These are phyloP conservation scores for Pterocarpus santalinus DNA, from an alignment of 306 rosid genomes.

Conservation along the genomic window DNA sequence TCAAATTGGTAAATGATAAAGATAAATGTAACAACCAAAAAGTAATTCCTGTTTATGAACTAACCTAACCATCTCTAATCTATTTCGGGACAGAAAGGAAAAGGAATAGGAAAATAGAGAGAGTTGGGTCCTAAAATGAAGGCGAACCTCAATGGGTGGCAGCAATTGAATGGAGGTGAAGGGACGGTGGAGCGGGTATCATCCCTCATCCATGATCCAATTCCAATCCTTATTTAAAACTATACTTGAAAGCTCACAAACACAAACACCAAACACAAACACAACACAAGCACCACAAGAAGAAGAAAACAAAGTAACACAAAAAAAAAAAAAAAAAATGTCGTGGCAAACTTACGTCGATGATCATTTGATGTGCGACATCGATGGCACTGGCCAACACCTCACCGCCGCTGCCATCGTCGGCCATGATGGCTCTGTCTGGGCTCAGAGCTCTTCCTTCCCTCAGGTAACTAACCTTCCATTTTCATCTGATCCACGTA, in stretches of 20 bases:
- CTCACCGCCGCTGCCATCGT: slow-evolving; percentile 82
- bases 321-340: slow-evolving; percentile 50
- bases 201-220: not conserved
- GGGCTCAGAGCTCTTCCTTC: slow-evolving; percentile 94
- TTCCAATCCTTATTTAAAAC: slow-evolving; percentile 37
- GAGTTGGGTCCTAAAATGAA: slow-evolving; percentile 46
- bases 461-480: slow-evolving; percentile 63
- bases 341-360: slow-evolving; percentile 98
- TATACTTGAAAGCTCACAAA: slow-evolving; percentile 14
- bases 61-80: slow-evolving; percentile 6
- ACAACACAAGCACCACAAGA: slow-evolving; percentile 4
- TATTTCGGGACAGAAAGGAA: slow-evolving; percentile 42
- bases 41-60: not conserved
- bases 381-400: slow-evolving; percentile 85
- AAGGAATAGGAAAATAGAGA: slow-evolving; percentile 36
- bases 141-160: slow-evolving; percentile 51
- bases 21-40: not conserved
- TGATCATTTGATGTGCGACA: slow-evolving; percentile 98
- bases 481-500: not conserved
- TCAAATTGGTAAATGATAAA: no score
- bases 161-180: slow-evolving; percentile 45
- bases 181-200: slow-evolving; percentile 50
- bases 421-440: slow-evolving; percentile 86
- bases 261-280: not conserved
- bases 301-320: not conserved